Evolutionary conservation across 495 filamentous ascomycete genomes (phyloP).

Genomic region (Choiromyces venosus): DNA sequence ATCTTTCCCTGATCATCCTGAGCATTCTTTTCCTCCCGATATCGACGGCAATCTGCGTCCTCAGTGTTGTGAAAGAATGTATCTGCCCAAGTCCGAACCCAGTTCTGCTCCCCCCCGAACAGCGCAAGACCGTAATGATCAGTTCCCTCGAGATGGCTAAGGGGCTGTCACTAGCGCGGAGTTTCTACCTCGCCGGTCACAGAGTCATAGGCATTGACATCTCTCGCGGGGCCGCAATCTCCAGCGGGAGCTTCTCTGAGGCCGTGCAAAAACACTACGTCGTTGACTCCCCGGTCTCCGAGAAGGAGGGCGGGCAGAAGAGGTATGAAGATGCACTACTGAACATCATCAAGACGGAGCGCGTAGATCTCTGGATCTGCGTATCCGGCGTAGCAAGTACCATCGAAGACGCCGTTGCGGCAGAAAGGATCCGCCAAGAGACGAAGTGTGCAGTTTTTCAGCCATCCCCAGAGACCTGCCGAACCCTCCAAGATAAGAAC

Average conservation of each 20-base stretch:
- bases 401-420: slow-evolving; percentile 60
- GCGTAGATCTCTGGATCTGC: slow-evolving; percentile 66
- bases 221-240: slow-evolving; percentile 45
- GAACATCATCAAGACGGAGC: slow-evolving; percentile 55
- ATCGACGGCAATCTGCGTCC: slow-evolving; percentile 50
- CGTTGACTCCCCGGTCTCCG: slow-evolving; percentile 45
- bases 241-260: slow-evolving; percentile 46
- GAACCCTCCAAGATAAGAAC: slow-evolving; percentile 52
- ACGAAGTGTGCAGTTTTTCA: slow-evolving; percentile 60
- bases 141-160: slow-evolving; percentile 67
- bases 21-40: slow-evolving; percentile 53
- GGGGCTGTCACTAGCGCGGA: slow-evolving; percentile 61
- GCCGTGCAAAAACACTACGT: slow-evolving; percentile 52
- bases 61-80: slow-evolving; percentile 43
- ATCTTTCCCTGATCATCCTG: slow-evolving; percentile 50
- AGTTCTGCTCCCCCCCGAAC: slow-evolving; percentile 37
- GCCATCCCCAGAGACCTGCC: slow-evolving; percentile 45
- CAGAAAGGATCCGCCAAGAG: slow-evolving; percentile 54
- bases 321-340: slow-evolving; percentile 46
- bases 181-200: slow-evolving; percentile 62
- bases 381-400: slow-evolving; percentile 59
- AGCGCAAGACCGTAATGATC: slow-evolving; percentile 54
- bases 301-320: slow-evolving; percentile 2
- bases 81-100: slow-evolving; percentile 18
- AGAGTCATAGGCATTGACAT: slow-evolving; percentile 69